A percentile compares a stretch with the other conserved stretches of the same genome.
Evolutionary conservation across 2,329 filamentous ascomycete species (phyloP).

Genomic region (Pseudogymnoascus sp.): DNA sequence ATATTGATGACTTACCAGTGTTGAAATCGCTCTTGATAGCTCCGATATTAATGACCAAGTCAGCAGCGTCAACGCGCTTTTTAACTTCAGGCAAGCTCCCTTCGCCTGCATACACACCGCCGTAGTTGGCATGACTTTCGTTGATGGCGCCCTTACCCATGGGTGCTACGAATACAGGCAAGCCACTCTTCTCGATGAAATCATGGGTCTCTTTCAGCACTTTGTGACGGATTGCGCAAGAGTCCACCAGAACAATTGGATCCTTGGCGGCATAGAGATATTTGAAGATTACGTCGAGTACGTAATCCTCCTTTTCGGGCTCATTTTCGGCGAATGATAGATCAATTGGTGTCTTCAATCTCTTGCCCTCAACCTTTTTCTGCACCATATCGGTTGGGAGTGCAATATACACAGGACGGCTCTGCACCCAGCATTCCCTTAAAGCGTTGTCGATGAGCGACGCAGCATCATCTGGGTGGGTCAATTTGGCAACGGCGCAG

Average conservation of each 20-base stretch:
- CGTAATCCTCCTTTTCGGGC: constrained; percentile 66
- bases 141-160: constrained; percentile 85
- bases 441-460: constrained; percentile 71
- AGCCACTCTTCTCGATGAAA: constrained; percentile 62
- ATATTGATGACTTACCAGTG: constrained; percentile 35
- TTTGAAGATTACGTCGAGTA: constrained; percentile 71
- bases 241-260: constrained; percentile 75
- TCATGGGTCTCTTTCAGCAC: constrained; percentile 65
- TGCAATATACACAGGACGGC: constrained; percentile 75
- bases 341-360: constrained; percentile 64
- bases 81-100: constrained; percentile 61
- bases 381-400: constrained; percentile 75
- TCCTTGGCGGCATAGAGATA: constrained; percentile 65
- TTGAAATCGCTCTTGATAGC: constrained; percentile 70
- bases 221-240: constrained; percentile 71
- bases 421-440: constrained; percentile 64
- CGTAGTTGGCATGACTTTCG: constrained; percentile 67
- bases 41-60: constrained; percentile 65
- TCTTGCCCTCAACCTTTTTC: constrained; percentile 66
- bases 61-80: constrained; percentile 58
- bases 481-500: constrained; percentile 63
- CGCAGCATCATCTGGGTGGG: constrained; percentile 62
- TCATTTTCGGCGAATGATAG: constrained; percentile 59
- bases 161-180: constrained; percentile 80
- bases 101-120: constrained; percentile 78